phyloP scores from a whole-genome alignment of 2,329 filamentous ascomycete genomes.

The Paecilomyces niveus region DNA sequence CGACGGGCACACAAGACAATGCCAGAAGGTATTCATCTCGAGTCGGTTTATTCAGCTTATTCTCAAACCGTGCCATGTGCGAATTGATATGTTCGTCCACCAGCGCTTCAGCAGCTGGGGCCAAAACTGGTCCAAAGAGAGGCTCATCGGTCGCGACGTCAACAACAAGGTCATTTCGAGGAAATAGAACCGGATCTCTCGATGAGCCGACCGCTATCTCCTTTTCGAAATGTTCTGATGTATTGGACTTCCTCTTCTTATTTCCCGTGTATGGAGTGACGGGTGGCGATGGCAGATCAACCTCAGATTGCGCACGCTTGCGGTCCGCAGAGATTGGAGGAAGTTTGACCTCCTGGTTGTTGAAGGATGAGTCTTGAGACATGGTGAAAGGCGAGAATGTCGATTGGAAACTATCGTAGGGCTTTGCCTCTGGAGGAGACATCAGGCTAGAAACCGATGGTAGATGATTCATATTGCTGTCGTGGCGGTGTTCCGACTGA shows the following conservation, averaged over 20 bases:
- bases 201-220: conserved; percentile 19
- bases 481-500: conserved; percentile 14
- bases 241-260: conserved; percentile 30
- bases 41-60: conserved; percentile 36
- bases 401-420: conserved; percentile 41
- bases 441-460: conserved; percentile 39
- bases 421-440: conserved; percentile 43
- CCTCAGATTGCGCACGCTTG: conserved; percentile 35
- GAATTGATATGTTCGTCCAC: conserved; percentile 37
- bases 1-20: conserved; percentile 37
- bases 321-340: conserved; percentile 35
- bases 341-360: conserved; percentile 25
- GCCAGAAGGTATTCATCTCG: conserved; percentile 38
- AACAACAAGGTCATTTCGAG: conserved; percentile 26
- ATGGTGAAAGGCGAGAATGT: conserved; percentile 20
- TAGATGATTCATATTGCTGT: conserved; percentile 34
- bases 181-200: conserved; percentile 37
- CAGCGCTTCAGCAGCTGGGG: conserved; percentile 27
- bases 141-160: conserved; percentile 32
- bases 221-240: conserved; percentile 25
- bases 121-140: conserved; percentile 31
- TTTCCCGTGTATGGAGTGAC: conserved; percentile 37
- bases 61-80: conserved; percentile 34
- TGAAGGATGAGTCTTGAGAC: conserved; percentile 19
- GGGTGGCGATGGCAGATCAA: conserved; percentile 40